Percentiles rank a stretch among this genome's conserved stretches.
Evolutionary conservation across 2,329 filamentous ascomycete genomes (phyloP).

Genomic region (Paecilomyces variotii): DNA sequence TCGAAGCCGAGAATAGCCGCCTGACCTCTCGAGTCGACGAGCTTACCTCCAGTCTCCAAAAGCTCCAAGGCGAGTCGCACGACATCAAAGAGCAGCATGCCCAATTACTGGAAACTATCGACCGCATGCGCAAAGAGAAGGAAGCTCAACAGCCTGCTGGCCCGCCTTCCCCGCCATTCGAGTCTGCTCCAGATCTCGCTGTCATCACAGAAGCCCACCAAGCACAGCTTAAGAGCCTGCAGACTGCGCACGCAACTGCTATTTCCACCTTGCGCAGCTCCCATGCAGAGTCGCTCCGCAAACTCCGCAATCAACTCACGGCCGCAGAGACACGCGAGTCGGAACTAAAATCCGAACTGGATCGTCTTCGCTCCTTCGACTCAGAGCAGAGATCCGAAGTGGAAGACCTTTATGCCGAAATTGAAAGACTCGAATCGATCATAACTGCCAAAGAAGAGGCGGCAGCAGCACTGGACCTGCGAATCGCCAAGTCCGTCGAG

Average conservation of each 20-base stretch:
- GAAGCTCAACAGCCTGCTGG: slow-evolving; percentile 22
- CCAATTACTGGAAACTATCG: slow-evolving; percentile 21
- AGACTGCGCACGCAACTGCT: slow-evolving; percentile 28
- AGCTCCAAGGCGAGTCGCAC: slow-evolving; percentile 22
- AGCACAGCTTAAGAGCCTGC: slow-evolving; percentile 27
- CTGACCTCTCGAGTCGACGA: slow-evolving; percentile 27
- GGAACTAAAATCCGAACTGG: slow-evolving; percentile 24
- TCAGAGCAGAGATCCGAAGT: slow-evolving; percentile 17
- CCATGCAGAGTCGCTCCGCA: slow-evolving; percentile 28
- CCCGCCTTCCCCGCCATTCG: slow-evolving; percentile 19
- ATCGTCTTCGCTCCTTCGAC: slow-evolving; percentile 15
- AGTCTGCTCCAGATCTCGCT: slow-evolving; percentile 9
- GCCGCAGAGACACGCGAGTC: slow-evolving; percentile 28
- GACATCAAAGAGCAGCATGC: slow-evolving; percentile 24
- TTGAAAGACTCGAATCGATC: slow-evolving; percentile 24
- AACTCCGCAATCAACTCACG: slow-evolving; percentile 25
- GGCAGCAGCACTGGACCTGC: slow-evolving; percentile 29
- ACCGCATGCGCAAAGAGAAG: slow-evolving; percentile 20
- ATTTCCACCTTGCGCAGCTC: slow-evolving; percentile 29
- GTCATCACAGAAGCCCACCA: slow-evolving; percentile 25
- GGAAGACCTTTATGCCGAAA: slow-evolving; percentile 22
- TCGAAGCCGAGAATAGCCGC: slow-evolving; percentile 32
- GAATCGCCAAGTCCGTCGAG: slow-evolving; percentile 32
- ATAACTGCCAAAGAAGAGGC: slow-evolving; percentile 35
- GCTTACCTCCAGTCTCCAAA: slow-evolving; percentile 23